Conservation (phyloP, 2,329 filamentous ascomycete species). For the Ascochyta clinopodiicola region DNA sequence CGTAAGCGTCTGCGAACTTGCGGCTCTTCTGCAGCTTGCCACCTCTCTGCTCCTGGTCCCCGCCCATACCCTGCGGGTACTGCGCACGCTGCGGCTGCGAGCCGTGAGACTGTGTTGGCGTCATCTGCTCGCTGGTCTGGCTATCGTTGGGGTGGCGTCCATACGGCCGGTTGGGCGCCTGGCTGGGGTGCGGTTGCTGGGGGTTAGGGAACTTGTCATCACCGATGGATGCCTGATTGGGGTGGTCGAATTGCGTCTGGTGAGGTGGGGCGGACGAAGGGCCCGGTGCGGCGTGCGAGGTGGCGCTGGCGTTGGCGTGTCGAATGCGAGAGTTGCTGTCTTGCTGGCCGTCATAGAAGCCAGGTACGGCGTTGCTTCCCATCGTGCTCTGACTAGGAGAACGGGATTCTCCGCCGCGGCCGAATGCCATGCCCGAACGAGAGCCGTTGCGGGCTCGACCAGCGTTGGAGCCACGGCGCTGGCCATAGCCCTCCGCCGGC, state of each 20-base stretch:
- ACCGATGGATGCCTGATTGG: constrained; percentile 33
- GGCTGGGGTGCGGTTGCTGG: constrained; percentile 39
- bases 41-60: constrained; percentile 35
- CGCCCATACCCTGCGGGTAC: constrained; percentile 51
- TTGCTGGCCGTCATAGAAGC: constrained; percentile 51
- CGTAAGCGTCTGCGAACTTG: constrained; percentile 86
- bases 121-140: constrained; percentile 44
- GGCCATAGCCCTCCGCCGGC: constrained; percentile 34
- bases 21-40: constrained; percentile 83
- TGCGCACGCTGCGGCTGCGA: constrained; percentile 36
- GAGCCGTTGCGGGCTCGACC: constrained; percentile 38
- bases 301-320: constrained; percentile 20
- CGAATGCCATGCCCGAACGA: constrained; percentile 52
- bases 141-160: constrained; percentile 41
- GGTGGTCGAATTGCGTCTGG: constrained; percentile 46
- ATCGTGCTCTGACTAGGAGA: constrained; percentile 55
- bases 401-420: constrained; percentile 49
- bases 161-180: constrained; percentile 32
- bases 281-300: constrained; percentile 22
- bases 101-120: constrained; percentile 16
- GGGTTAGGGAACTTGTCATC: constrained; percentile 48
- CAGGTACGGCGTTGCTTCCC: constrained; percentile 50
- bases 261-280: constrained; percentile 46
- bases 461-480: constrained; percentile 40
- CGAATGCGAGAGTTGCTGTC: constrained; percentile 39